Evolutionary conservation across 768 basidiomycete species (phyloP).

Genomic region (Pleurotus tuber-regium): DNA sequence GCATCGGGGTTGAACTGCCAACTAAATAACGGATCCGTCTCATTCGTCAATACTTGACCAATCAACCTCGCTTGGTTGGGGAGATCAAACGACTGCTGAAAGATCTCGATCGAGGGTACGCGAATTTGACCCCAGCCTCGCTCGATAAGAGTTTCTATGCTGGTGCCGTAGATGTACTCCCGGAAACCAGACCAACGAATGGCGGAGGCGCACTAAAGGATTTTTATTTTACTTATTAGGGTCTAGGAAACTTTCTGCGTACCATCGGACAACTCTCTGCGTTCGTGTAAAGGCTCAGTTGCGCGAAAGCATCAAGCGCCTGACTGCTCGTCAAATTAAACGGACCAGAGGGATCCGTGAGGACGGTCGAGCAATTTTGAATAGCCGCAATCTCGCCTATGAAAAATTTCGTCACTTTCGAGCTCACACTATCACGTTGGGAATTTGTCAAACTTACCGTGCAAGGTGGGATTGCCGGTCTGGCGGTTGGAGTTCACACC

Average conservation of each 20-base stretch:
- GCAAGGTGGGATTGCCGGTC: slow-evolving; percentile 15
- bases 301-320: slow-evolving; percentile 13
- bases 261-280: slow-evolving; percentile 20
- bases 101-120: slow-evolving; percentile 13
- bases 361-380: slow-evolving; percentile 15
- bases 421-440: too few relatives aligned
- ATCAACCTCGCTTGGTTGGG: slow-evolving; percentile 12
- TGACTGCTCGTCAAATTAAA: slow-evolving; percentile 14
- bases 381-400: slow-evolving; percentile 19
- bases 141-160: slow-evolving; percentile 13
- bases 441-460: slow-evolving; percentile 10
- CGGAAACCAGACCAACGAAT: slow-evolving; percentile 18
- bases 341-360: slow-evolving; percentile 16
- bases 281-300: slow-evolving; percentile 12
- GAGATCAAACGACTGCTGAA: slow-evolving; percentile 15
- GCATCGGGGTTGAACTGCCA: slow-evolving; percentile 18
- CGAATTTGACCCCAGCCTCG: slow-evolving; percentile 19
- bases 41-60: slow-evolving; percentile 18
- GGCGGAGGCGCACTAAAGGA: slow-evolving; percentile 16
- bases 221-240: too few relatives aligned
- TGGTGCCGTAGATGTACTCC: slow-evolving; percentile 19
- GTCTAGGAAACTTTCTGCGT: too few relatives aligned
- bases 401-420: too few relatives aligned
- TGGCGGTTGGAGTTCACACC: slow-evolving; percentile 10
- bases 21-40: slow-evolving; percentile 15